Evolutionary conservation across 768 basidiomycete species (phyloP), one percentile per base, ranked within the genome.

Genomic region (Phanerodontia chrysosporium): DNA sequence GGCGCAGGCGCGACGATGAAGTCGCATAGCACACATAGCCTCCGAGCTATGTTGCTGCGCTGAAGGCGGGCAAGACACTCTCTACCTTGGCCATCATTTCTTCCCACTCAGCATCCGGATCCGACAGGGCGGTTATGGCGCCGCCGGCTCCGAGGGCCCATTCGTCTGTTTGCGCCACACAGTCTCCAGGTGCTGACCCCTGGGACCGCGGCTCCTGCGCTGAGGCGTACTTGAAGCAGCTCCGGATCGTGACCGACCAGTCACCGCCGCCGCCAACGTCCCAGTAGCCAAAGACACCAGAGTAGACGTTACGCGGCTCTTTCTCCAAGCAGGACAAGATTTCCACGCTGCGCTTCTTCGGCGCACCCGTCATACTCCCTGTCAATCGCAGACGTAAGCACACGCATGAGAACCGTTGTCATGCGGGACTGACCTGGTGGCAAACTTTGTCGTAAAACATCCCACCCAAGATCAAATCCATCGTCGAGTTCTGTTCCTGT

Each of bases 291-390:
- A 95, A 87, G 5, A 93, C 90, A 30, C 95, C 95, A 21, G 95
- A 97, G 69, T 98, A 98, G 18, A 95, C 76, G 27, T 85, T 82
- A 28, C 95, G 82, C 49, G 86, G 81, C 44, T 78, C 70, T 48
- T 79, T 81, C 71, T 98, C 95, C 2, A 97, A 79, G 0, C 76
- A 77, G 61, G 91, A 89, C 8, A 98, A 79, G 35, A 98, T 87
- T 72, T 97, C 90, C 8, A 97, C 87, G 57, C 90, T 92, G 30
- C 95, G 86, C 66, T 96, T 89, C 75, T 98, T 98, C 0, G 95
- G 95, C 0, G 95, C 95, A 35, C 95, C 95, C 1, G 95, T 98
- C 95, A 98, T 98, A 59, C 92, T 95, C 1, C 94, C 93, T 95
- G 60, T 30, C 39, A 42, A 18, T 4, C 39, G 9, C 28, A 49